Evolutionary conservation across 2,329 filamentous ascomycete genomes (phyloP), one percentile per base, ranked within the genome.

Genomic region (Lomentospora prolificans): DNA sequence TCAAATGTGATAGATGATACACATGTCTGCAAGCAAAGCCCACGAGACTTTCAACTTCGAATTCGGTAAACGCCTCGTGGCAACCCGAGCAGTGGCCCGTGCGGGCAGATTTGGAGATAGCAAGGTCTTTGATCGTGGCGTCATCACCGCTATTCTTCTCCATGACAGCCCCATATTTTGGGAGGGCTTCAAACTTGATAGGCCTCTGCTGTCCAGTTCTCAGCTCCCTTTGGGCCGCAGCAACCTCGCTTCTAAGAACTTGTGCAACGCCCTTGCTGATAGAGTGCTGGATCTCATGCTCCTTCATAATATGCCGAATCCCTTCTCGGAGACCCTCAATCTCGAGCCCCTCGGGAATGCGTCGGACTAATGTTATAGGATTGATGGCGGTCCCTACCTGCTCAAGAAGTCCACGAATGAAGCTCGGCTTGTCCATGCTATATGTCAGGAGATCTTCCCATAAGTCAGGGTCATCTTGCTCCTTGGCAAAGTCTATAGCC

Each of bases 391-490:
- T 97, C 33, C 94, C 94, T 1, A 96, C 92, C 71, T 97, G 90
- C 64, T 96, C 90, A 0, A 99, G 81, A 3, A 99, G 75, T 0
- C 89, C 91, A 10, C 89, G 86, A 61, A 99, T 97, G 71, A 99
- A 99, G 41, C 83, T 83, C 1, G 94, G 94, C 66, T 96, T 96
- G 71, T 96, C 90, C 94, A 99, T 97, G 58, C 88, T 92, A 69
- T 97, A 97, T 62, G 92, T 84, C 4, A 99, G 80, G 6, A 99
- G 77, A 64, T 97, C 91, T 60, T 96, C 88, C 94, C 94, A 99
- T 0, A 99, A 78, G 62, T 96, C 91, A 0, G 86, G 84, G 63
- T 96, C 91, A 60, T 94, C 85, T 66, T 97, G 90, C 59, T 91
- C 86, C 68, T 96, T 96, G 55, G 90, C 91, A 64, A 99, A 99